phyloP scores from a whole-genome alignment of 1,139 yeast species.

The Scheffersomyces insectosa region DNA sequence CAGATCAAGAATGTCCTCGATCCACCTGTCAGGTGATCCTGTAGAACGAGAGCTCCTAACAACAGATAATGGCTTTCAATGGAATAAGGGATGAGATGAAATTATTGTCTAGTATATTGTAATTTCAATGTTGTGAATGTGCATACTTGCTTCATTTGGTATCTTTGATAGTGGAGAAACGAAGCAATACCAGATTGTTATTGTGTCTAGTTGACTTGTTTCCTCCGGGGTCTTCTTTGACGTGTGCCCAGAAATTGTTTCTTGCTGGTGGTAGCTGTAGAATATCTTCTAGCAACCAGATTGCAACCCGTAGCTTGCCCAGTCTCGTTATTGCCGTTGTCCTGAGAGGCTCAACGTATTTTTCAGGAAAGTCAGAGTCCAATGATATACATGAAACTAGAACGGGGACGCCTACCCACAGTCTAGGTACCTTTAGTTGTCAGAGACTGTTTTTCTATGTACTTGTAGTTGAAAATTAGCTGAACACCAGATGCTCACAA shows the following conservation, averaged over 20 bases:
- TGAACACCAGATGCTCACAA: slow-evolving; percentile 36
- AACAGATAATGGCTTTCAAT: neutral
- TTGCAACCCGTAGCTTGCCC: slow-evolving; percentile 40
- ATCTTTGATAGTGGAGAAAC: slow-evolving; percentile 4
- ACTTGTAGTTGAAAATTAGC: slow-evolving; percentile 33
- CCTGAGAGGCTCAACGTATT: slow-evolving; percentile 34
- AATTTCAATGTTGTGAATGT: neutral
- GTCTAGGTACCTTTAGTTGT: no score
- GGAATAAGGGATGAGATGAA: neutral
- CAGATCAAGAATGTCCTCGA: no score
- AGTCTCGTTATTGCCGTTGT: slow-evolving; percentile 26
- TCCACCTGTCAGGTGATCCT: no score
- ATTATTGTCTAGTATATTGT: neutral
- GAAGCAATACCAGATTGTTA: slow-evolving; percentile 2
- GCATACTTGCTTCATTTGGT: slow-evolving; percentile 5
- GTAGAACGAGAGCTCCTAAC: no score
- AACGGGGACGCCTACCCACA: neutral
- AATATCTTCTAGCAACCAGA: slow-evolving; percentile 38
- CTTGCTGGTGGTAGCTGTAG: no score
- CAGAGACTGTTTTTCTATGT: no score
- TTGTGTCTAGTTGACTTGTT: slow-evolving; percentile 2
- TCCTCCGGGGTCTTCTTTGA: slow-evolving; percentile 22
- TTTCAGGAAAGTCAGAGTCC: slow-evolving; percentile 45
- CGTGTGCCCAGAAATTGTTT: slow-evolving; percentile 18
- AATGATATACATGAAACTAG: slow-evolving; percentile 34